A percentile compares a stretch with the other conserved stretches of the same genome.
phyloP scores from a whole-genome alignment of 208 protist species.

The Leishmania gerbilli region DNA sequence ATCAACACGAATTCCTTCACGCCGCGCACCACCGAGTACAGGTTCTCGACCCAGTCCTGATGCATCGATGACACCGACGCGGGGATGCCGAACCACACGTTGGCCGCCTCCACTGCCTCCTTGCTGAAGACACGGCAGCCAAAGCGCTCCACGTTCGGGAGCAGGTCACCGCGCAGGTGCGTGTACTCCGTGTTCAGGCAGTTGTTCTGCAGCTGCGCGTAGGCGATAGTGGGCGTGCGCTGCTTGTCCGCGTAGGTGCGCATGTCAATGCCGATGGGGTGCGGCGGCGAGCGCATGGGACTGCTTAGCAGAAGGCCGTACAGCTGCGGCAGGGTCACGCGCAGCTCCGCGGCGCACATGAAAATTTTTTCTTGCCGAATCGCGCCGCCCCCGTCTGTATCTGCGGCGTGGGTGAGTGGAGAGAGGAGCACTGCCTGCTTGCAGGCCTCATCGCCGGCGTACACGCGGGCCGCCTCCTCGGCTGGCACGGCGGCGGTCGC shows the following conservation, averaged over 20 bases:
- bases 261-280: conserved; percentile 68
- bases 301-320: conserved; percentile 68
- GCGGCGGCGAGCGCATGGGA: conserved; percentile 24
- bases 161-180: conserved; percentile 74
- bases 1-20: conserved; percentile 92
- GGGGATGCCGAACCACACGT: conserved; percentile 89
- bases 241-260: conserved; percentile 28
- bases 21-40: conserved; percentile 89
- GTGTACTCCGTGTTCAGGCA: conserved; percentile 83
- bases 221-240: conserved; percentile 52
- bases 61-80: conserved; percentile 88
- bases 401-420: not conserved
- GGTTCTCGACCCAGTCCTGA: conserved; percentile 93
- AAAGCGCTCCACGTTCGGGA: conserved; percentile 54
- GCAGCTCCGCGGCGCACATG: conserved; percentile 80
- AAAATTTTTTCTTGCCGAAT: conserved; percentile 64
- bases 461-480: conserved; percentile 25
- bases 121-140: conserved; percentile 70
- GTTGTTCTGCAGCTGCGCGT: conserved; percentile 92
- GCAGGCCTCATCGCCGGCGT: conserved; percentile 16
- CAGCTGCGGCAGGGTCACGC: conserved; percentile 74
- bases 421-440: conserved; percentile 30
- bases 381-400: not conserved
- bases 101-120: conserved; percentile 75
- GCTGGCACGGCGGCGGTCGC: conserved; percentile 33